Percentiles rank a stretch among this genome's conserved stretches.
Evolutionary conservation across 148 eudicot species (phyloP).

Genomic region (Pharnaceum exiguum): DNA sequence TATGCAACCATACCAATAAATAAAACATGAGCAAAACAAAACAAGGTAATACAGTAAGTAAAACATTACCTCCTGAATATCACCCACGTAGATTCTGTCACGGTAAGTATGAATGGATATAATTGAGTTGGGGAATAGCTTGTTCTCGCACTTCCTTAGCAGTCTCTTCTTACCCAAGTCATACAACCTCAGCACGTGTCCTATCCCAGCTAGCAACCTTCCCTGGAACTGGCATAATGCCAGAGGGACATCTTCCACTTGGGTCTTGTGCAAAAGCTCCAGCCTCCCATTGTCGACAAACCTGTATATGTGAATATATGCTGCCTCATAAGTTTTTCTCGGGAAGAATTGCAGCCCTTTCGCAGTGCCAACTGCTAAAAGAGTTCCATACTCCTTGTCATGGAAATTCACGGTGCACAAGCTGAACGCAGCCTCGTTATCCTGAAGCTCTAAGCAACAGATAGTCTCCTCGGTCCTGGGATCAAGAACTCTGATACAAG

Average conservation of each 20-base stretch:
- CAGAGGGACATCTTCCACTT: conserved; percentile 92
- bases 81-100: conserved; percentile 97
- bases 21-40: not conserved
- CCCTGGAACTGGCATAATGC: conserved; percentile 95
- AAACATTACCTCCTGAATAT: conserved; percentile 85
- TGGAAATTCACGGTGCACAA: conserved; percentile 92
- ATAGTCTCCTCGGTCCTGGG: conserved; percentile 73
- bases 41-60: not conserved
- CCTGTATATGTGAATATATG: conserved; percentile 89
- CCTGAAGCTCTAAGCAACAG: conserved; percentile 95
- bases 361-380: conserved; percentile 95
- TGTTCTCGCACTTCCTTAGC: conserved; percentile 98
- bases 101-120: conserved; percentile 83
- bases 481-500: conserved; percentile 94
- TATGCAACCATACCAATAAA: not conserved
- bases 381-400: conserved; percentile 95
- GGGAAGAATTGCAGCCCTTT: conserved; percentile 92
- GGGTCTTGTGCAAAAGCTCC: conserved; percentile 95
- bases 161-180: conserved; percentile 87
- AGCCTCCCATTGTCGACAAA: conserved; percentile 87
- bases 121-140: conserved; percentile 87
- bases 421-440: conserved; percentile 94
- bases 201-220: conserved; percentile 88
- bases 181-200: conserved; percentile 82
- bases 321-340: conserved; percentile 63